A percentile compares a stretch with the other conserved stretches of the same genome.
These are phyloP conservation scores for Sphaerulina populicola DNA, from an alignment of 2,329 filamentous ascomycete species.

Conservation along the genomic window DNA sequence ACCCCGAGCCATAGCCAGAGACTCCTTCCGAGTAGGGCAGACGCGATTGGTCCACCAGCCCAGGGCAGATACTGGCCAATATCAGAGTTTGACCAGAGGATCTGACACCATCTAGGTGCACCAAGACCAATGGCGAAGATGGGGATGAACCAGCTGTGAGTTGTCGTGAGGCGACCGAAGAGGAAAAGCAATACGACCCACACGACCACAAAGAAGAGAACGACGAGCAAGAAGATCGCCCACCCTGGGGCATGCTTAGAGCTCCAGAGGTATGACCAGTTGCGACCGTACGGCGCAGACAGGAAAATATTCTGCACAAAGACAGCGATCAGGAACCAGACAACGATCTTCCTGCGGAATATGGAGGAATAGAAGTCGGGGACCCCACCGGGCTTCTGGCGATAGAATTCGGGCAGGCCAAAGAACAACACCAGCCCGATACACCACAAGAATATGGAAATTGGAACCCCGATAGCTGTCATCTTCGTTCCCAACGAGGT, in stretches of 20 bases:
- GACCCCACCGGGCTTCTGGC: conserved; percentile 54
- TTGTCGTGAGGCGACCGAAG: conserved; percentile 49
- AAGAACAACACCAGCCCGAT: conserved; percentile 50
- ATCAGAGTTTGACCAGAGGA: conserved; percentile 56
- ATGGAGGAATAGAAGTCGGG: conserved; percentile 58
- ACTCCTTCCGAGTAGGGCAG: conserved; percentile 49
- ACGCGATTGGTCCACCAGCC: conserved; percentile 48
- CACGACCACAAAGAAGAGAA: conserved; percentile 48
- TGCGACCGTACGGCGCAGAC: conserved; percentile 57
- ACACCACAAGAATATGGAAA: conserved; percentile 50
- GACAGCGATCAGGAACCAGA: conserved; percentile 59
- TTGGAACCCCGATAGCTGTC: conserved; percentile 49
- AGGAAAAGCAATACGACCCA: conserved; percentile 49
- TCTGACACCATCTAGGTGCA: conserved; percentile 59
- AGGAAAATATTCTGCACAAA: conserved; percentile 61
- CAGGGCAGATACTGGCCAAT: conserved; percentile 57
- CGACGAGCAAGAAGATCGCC: conserved; percentile 50
- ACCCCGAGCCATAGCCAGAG: conserved; percentile 62
- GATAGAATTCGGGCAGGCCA: conserved; percentile 60
- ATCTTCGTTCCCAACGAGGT: conserved; percentile 24
- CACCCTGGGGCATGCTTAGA: conserved; percentile 50
- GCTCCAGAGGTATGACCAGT: conserved; percentile 57
- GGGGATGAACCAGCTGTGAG: conserved; percentile 58
- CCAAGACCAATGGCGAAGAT: conserved; percentile 60
- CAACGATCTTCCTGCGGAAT: conserved; percentile 54